phyloP scores from a whole-genome alignment of 495 filamentous ascomycete species.

The Hypoxylon lenormandii region DNA sequence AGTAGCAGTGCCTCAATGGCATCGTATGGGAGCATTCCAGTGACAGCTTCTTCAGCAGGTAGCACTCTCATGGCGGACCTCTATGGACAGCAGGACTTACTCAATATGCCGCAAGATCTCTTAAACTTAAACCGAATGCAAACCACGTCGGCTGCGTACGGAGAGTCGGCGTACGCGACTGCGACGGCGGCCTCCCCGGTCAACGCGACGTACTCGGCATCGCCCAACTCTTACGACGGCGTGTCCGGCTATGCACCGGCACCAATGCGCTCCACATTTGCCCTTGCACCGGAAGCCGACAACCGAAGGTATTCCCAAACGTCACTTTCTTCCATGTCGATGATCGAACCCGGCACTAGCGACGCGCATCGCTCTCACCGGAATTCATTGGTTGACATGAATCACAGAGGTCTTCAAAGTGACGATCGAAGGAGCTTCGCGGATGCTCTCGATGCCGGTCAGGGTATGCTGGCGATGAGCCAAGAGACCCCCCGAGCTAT shows the following conservation, averaged over 20 bases:
- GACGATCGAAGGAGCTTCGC: constrained; percentile 76
- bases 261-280: constrained; percentile 70
- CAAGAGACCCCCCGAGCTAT: constrained; percentile 89
- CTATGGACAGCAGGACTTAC: constrained; percentile 75
- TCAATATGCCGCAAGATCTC: constrained; percentile 80
- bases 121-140: constrained; percentile 67
- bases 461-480: constrained; percentile 93
- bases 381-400: constrained; percentile 72
- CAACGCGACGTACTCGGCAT: constrained; percentile 74
- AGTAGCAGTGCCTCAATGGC: constrained; percentile 73
- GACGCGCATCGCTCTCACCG: constrained; percentile 60
- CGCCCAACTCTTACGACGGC: constrained; percentile 74
- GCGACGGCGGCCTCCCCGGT: constrained; percentile 70
- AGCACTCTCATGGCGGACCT: constrained; percentile 74
- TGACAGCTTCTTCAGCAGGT: constrained; percentile 77
- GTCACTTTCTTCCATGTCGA: constrained; percentile 75
- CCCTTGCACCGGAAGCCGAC: constrained; percentile 69
- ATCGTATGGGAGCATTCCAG: constrained; percentile 75
- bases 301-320: constrained; percentile 87
- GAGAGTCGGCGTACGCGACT: constrained; percentile 61
- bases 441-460: constrained; percentile 85
- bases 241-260: constrained; percentile 70
- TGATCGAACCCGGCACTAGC: constrained; percentile 57
- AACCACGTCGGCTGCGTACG: constrained; percentile 63
- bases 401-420: constrained; percentile 67